A percentile compares a stretch with the other conserved stretches of the same genome.
Conservation (phyloP, 306 rosid species). For the Gastrolobium bilobum region DNA sequence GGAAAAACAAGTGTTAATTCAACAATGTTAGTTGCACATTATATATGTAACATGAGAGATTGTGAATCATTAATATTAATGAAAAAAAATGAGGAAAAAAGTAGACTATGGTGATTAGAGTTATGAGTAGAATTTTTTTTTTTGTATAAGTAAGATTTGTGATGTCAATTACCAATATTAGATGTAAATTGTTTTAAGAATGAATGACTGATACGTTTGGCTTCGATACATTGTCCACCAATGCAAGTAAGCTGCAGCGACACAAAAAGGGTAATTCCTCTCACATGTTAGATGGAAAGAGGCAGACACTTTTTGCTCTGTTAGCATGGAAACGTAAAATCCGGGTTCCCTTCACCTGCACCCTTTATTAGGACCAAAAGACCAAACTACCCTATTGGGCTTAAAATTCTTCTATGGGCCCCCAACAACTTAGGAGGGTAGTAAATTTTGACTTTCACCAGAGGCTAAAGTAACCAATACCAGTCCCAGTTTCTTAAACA, state of each 20-base stretch:
- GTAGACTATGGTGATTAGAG: no score
- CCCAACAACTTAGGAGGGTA: not conserved
- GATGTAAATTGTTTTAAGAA: not conserved
- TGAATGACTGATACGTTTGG: not conserved
- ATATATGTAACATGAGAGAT: no score
- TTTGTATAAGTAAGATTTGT: no score
- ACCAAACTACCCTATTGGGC: constrained; percentile 42
- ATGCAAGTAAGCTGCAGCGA: constrained; percentile 45
- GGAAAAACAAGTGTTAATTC: no score
- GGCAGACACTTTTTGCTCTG: constrained; percentile 47
- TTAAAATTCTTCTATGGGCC: constrained; percentile 18
- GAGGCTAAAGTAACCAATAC: constrained; percentile 26
- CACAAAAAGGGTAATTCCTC: constrained; percentile 39
- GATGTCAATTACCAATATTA: not conserved
- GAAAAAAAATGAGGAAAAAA: no score
- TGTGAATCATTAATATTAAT: no score
- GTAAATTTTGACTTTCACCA: constrained; percentile 13
- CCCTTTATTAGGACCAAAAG: not conserved
- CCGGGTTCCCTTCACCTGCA: constrained; percentile 52
- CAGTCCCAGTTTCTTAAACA: not conserved
- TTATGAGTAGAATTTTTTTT: no score
- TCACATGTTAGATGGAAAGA: constrained; percentile 39
- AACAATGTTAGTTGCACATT: no score
- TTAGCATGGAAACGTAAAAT: constrained; percentile 56
- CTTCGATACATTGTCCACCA: constrained; percentile 16